phyloP scores from a whole-genome alignment of 768 basidiomycete genomes.

The Hericium erinaceus region DNA sequence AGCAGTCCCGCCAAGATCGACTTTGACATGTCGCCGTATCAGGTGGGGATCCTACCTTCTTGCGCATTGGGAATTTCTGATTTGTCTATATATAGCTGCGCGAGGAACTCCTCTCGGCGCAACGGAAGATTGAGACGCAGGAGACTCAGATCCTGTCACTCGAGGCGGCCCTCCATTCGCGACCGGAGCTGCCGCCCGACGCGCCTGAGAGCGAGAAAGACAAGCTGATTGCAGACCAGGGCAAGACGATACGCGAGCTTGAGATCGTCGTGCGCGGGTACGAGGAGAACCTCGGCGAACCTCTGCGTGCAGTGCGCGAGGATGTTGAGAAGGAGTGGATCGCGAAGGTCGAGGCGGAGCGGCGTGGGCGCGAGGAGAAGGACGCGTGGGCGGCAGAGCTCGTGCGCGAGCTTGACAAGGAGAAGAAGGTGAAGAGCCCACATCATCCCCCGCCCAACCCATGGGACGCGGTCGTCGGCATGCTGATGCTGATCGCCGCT shows the following conservation, averaged over 20 bases:
- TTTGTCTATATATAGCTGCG: conserved; percentile 45
- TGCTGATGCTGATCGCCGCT: background rate
- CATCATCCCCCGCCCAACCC: background rate
- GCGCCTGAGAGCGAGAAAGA: conserved; percentile 71
- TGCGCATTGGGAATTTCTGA: background rate
- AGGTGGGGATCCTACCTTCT: conserved; percentile 34
- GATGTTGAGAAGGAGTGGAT: conserved; percentile 72
- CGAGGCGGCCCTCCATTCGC: conserved; percentile 64
- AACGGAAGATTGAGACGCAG: conserved; percentile 72
- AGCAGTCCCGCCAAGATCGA: conserved; percentile 82
- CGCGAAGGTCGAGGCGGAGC: conserved; percentile 49
- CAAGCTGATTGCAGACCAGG: conserved; percentile 60
- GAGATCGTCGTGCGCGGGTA: conserved; percentile 65
- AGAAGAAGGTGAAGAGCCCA: conserved; percentile 47
- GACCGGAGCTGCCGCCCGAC: conserved; percentile 55
- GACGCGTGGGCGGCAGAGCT: conserved; percentile 69
- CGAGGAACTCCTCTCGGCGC: conserved; percentile 76
- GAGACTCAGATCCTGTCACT: conserved; percentile 77
- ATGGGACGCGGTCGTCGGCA: background rate
- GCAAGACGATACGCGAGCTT: conserved; percentile 67
- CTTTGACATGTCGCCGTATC: conserved; percentile 83
- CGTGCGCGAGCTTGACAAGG: conserved; percentile 68
- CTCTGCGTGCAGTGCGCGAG: conserved; percentile 53
- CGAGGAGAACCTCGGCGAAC: conserved; percentile 66
- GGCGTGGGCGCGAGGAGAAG: conserved; percentile 52